These are phyloP conservation scores for Vinca minor DNA, from an alignment of 257 asterid species.

Conservation along the genomic window DNA sequence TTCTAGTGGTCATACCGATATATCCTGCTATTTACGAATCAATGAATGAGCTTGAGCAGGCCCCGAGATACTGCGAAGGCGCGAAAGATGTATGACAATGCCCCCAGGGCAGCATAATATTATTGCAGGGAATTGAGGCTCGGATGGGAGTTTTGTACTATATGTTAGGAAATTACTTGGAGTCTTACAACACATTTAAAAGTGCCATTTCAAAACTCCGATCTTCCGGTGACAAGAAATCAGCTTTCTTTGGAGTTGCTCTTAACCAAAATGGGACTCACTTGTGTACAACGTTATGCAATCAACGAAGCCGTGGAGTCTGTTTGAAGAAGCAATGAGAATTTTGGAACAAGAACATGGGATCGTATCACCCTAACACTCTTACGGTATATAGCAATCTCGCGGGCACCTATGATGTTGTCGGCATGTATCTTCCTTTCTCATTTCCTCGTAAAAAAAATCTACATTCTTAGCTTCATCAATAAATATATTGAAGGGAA, in stretches of 20 bases:
- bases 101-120: slow-evolving; percentile 90
- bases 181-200: slow-evolving; percentile 55
- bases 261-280: slow-evolving; percentile 75
- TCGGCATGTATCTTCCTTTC: slow-evolving; percentile 62
- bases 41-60: slow-evolving; percentile 79
- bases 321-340: slow-evolving; percentile 85
- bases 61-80: slow-evolving; percentile 76
- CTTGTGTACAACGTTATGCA: slow-evolving; percentile 78
- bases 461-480: not conserved
- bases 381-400: slow-evolving; percentile 93
- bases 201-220: slow-evolving; percentile 67
- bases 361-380: slow-evolving; percentile 85
- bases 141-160: slow-evolving; percentile 87
- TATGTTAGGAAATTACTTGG: slow-evolving; percentile 67
- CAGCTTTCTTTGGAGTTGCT: slow-evolving; percentile 87
- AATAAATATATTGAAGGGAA: no score
- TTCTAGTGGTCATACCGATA: slow-evolving; percentile 75
- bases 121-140: slow-evolving; percentile 82
- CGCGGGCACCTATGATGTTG: slow-evolving; percentile 90
- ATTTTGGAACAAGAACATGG: slow-evolving; percentile 83
- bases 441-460: not conserved
- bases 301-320: slow-evolving; percentile 65
- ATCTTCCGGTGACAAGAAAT: slow-evolving; percentile 79
- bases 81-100: slow-evolving; percentile 65
- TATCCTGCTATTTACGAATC: slow-evolving; percentile 88